These are phyloP conservation scores for Stachybotrys echinatus DNA, from an alignment of 2,329 filamentous ascomycete genomes.

Conservation along the genomic window DNA sequence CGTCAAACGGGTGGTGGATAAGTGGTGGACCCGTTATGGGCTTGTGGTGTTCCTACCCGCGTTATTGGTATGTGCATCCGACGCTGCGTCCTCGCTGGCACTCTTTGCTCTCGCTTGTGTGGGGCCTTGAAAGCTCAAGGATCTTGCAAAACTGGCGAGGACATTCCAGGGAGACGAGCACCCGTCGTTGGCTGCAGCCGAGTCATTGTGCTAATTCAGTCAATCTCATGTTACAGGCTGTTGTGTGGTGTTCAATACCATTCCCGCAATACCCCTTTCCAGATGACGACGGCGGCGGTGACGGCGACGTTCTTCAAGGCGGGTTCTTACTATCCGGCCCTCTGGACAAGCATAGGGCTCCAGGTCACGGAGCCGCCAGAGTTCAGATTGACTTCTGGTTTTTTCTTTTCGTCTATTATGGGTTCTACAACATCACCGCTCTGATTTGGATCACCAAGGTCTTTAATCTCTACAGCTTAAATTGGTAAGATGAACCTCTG, in stretches of 20 bases:
- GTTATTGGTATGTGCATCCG: constrained; percentile 40
- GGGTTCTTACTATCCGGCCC: constrained; percentile 12
- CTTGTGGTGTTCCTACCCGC: constrained; percentile 58
- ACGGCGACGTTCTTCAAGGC: constrained; percentile 6
- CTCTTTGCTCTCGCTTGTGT: too few species aligned
- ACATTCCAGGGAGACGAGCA: background rate
- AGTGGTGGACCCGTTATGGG: constrained; percentile 60
- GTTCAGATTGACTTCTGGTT: constrained; percentile 68
- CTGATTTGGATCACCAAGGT: constrained; percentile 68
- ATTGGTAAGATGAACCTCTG: constrained; percentile 40
- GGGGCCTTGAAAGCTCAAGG: background rate
- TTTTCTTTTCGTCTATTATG: constrained; percentile 65
- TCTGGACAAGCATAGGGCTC: constrained; percentile 34
- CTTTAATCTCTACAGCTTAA: constrained; percentile 65
- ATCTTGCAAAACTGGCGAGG: background rate
- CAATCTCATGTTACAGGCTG: constrained; percentile 36
- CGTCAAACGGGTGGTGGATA: constrained; percentile 53
- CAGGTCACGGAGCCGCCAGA: constrained; percentile 58
- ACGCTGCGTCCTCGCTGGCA: too few species aligned
- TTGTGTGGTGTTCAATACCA: constrained; percentile 60
- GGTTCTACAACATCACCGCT: constrained; percentile 62
- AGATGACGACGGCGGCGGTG: constrained; percentile 30
- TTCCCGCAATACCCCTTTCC: constrained; percentile 58
- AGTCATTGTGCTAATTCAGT: background rate
- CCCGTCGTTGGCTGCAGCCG: too few species aligned